These are phyloP conservation scores for Russula dissimulans DNA, from an alignment of 768 basidiomycete species.

Conservation along the genomic window DNA sequence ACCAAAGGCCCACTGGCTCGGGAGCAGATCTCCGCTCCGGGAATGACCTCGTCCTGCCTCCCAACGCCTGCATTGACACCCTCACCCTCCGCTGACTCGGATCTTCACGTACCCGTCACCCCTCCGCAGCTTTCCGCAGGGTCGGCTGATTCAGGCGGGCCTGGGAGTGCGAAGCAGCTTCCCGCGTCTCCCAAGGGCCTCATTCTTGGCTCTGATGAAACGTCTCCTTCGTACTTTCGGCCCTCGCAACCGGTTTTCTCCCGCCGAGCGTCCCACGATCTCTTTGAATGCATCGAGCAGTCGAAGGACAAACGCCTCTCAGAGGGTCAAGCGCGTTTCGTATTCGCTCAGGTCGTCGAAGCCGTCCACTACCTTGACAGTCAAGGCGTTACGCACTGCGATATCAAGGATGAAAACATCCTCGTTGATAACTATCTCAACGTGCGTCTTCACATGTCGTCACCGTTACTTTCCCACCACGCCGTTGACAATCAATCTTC, in stretches of 20 bases:
- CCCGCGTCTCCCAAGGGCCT: background rate
- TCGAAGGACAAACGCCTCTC: slow-evolving; percentile 68
- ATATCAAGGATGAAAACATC: slow-evolving; percentile 96
- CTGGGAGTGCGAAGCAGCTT: slow-evolving; percentile 1
- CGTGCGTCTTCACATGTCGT: slow-evolving; percentile 30
- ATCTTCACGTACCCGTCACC: slow-evolving; percentile 8
- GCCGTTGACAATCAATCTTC: slow-evolving; percentile 8
- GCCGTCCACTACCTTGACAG: slow-evolving; percentile 72
- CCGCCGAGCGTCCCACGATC: slow-evolving; percentile 77
- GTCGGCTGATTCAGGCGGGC: background rate
- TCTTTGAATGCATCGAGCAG: slow-evolving; percentile 94
- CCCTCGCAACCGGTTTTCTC: slow-evolving; percentile 31
- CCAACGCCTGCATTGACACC: slow-evolving; percentile 19
- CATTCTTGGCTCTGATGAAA: background rate
- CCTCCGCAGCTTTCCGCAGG: slow-evolving; percentile 13
- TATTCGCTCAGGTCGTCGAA: slow-evolving; percentile 84
- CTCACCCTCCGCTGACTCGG: slow-evolving; percentile 18
- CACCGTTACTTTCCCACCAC: slow-evolving; percentile 2
- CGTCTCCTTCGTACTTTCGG: slow-evolving; percentile 17
- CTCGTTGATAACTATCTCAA: slow-evolving; percentile 67
- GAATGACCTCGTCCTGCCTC: slow-evolving; percentile 6
- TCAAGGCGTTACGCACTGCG: slow-evolving; percentile 85
- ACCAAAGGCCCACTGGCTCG: slow-evolving; percentile 27
- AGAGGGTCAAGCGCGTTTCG: slow-evolving; percentile 69
- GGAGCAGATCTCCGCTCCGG: background rate